Conservation (phyloP, 2,329 filamentous ascomycete species). For the Colletotrichum aenigma region DNA sequence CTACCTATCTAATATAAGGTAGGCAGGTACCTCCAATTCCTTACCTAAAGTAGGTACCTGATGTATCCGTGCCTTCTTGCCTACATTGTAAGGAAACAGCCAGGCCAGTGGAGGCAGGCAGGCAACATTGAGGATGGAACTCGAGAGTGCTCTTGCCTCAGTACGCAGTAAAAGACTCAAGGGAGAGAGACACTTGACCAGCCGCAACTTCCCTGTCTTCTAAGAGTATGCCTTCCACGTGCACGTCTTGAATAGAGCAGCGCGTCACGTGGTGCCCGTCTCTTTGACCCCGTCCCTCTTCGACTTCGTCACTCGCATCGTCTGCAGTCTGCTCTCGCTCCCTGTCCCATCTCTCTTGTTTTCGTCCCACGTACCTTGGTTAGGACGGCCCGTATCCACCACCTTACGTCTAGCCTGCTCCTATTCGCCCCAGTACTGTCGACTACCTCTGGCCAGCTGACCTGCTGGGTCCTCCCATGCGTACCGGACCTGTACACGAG, state of each 20-base stretch:
- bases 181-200: background rate
- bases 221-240: background rate
- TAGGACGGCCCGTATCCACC: conserved; percentile 9
- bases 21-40: background rate
- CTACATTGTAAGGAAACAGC: background rate
- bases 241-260: background rate
- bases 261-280: background rate
- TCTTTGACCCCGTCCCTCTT: background rate
- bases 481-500: conserved; percentile 6
- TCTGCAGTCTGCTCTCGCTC: background rate
- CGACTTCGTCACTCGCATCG: background rate
- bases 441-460: conserved; percentile 9
- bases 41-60: background rate
- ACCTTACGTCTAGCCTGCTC: background rate
- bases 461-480: conserved; percentile 1
- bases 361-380: background rate
- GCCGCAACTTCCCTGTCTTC: background rate
- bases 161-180: background rate
- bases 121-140: background rate
- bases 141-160: background rate
- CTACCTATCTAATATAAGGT: background rate
- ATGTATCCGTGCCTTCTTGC: background rate
- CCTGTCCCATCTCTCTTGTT: background rate
- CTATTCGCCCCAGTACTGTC: background rate
- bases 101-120: background rate